Evolutionary conservation across 352 stramenopile genomes (phyloP).

Genomic region (Pythium brachiatum): DNA sequence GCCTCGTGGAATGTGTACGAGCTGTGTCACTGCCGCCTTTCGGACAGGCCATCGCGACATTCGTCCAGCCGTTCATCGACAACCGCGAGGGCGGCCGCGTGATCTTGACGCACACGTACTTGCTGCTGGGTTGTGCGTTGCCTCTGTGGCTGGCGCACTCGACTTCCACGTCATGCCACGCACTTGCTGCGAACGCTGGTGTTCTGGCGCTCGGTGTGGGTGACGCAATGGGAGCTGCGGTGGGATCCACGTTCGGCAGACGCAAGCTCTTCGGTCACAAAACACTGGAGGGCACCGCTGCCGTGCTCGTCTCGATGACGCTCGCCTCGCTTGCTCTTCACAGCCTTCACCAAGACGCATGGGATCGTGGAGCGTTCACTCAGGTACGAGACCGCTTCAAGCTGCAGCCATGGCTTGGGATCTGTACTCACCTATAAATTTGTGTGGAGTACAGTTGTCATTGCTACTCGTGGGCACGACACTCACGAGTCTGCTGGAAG

Average conservation of each 20-base stretch:
- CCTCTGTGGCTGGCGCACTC: slow-evolving; percentile 55
- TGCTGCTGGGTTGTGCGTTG: slow-evolving; percentile 73
- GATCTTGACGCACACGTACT: slow-evolving; percentile 76
- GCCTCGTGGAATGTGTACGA: slow-evolving; percentile 65
- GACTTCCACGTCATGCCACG: slow-evolving; percentile 3
- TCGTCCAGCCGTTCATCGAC: slow-evolving; percentile 77
- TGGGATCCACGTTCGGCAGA: slow-evolving; percentile 53
- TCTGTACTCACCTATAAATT: too few relatives aligned
- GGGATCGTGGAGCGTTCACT: slow-evolving; percentile 22
- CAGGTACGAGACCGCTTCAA: slow-evolving; percentile 32
- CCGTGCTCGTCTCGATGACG: slow-evolving; percentile 59
- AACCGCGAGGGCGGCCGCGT: slow-evolving; percentile 62
- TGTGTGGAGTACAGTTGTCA: slow-evolving; percentile 22
- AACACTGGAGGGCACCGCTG: slow-evolving; percentile 57
- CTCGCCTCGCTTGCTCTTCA: slow-evolving; percentile 51
- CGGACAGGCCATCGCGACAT: slow-evolving; percentile 45
- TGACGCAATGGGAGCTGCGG: slow-evolving; percentile 70
- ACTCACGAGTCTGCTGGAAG: slow-evolving; percentile 67
- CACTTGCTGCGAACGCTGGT: slow-evolving; percentile 57
- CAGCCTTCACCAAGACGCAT: slow-evolving; percentile 30
- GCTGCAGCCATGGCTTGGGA: slow-evolving; percentile 3
- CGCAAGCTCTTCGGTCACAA: slow-evolving; percentile 60
- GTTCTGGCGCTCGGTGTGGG: slow-evolving; percentile 68
- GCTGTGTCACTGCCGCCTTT: slow-evolving; percentile 58
- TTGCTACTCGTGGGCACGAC: slow-evolving; percentile 31